phyloP scores from a whole-genome alignment of 192 early-diverging fungal genomes.

The Oehlia diaphana region DNA sequence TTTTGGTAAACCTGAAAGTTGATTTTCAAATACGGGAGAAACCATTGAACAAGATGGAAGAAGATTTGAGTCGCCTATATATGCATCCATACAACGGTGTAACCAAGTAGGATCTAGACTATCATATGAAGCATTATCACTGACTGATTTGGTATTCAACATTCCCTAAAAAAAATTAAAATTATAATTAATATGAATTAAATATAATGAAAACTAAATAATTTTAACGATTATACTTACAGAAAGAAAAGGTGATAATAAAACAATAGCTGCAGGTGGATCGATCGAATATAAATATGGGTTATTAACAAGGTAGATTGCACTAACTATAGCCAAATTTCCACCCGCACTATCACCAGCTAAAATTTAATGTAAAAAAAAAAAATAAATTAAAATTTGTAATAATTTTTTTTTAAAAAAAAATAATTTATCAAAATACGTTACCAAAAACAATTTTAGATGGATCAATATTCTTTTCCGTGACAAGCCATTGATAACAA shows the following conservation, averaged over 20 bases:
- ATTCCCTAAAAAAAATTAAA: neutral
- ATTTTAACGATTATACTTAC: neutral
- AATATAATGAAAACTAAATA: neutral
- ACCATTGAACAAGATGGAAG: neutral
- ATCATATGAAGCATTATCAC: neutral
- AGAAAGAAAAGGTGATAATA: slow-evolving; percentile 14
- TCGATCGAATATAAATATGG: neutral
- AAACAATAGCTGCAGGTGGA: neutral
- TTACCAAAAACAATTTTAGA: slow-evolving; percentile 19
- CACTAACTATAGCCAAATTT: neutral
- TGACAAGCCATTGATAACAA: slow-evolving; percentile 21
- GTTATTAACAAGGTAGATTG: slow-evolving; percentile 2
- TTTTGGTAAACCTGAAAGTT: slow-evolving; percentile 11
- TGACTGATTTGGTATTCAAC: neutral
- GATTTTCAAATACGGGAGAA: slow-evolving; percentile 20
- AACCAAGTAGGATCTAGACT: neutral
- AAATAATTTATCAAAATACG: neutral
- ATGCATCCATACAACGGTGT: neutral
- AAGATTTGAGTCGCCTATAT: neutral
- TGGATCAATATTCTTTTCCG: slow-evolving; percentile 14
- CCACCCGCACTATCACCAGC: slow-evolving; percentile 28
- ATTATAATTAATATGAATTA: no score
- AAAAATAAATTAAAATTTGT: neutral
- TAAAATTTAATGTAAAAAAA: neutral
- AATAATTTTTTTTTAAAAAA: no score